Conservation (phyloP, 2,329 filamentous ascomycete genomes). For the Botrytis galanthina region DNA sequence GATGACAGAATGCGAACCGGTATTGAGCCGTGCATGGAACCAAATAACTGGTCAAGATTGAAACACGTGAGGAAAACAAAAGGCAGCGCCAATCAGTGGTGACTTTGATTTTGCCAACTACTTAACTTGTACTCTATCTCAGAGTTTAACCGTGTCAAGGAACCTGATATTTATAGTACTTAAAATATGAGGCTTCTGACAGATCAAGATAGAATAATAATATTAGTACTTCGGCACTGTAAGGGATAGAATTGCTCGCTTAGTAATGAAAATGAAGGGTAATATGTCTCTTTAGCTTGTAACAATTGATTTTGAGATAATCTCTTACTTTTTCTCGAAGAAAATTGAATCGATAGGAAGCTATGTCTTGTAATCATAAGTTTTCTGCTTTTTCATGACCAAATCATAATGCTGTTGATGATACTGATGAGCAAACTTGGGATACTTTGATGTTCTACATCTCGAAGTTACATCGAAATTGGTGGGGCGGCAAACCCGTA, state of each 20-base stretch:
- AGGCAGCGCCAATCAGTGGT: not conserved
- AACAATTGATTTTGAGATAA: not conserved
- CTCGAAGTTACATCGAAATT: not conserved
- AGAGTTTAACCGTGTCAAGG: not conserved
- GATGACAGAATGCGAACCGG: not conserved
- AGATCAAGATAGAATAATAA: too few species aligned
- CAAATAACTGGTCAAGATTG: not conserved
- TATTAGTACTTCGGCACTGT: not conserved
- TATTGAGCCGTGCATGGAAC: not conserved
- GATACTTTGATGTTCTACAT: not conserved
- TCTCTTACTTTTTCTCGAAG: too few species aligned
- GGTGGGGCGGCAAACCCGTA: not conserved
- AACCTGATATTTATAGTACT: too few species aligned
- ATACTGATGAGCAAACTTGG: not conserved
- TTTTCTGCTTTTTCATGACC: rapidly evolving
- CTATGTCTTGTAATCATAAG: not conserved
- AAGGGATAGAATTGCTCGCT: not conserved
- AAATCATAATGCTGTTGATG: not conserved
- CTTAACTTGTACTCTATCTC: not conserved
- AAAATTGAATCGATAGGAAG: too few species aligned
- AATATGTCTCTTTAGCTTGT: not conserved
- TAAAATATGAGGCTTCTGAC: not conserved
- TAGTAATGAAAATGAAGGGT: constrained; percentile 6
- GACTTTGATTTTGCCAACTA: not conserved
- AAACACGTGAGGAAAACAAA: not conserved